Conservation (phyloP, 2,329 filamentous ascomycete genomes). For the Sporothrix globosa region DNA sequence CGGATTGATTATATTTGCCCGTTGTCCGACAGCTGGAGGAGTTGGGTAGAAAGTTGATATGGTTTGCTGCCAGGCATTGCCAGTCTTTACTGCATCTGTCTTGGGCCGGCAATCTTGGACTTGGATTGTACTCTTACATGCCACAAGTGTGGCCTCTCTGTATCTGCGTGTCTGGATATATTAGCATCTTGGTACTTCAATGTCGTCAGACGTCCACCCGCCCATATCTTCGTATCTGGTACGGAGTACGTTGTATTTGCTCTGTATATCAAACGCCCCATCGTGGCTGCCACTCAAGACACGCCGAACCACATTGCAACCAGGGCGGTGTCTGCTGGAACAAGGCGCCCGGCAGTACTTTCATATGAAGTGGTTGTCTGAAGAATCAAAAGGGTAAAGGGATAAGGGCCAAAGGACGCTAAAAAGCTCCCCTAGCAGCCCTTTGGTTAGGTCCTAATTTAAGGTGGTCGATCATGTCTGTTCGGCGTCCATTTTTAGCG, state of each 20-base stretch:
- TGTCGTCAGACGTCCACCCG: too few relatives aligned
- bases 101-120: not conserved
- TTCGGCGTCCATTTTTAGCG: not conserved
- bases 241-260: too few relatives aligned
- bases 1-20: constrained; percentile 3
- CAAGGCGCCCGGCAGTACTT: not conserved
- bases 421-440: not conserved
- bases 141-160: too few relatives aligned
- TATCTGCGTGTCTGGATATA: not conserved
- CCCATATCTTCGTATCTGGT: too few relatives aligned
- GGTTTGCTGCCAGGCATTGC: not conserved
- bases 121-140: not conserved
- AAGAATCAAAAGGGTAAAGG: not conserved
- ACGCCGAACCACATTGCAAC: not conserved
- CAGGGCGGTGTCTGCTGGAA: constrained; percentile 25
- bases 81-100: not conserved
- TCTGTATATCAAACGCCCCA: not conserved
- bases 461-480: constrained; percentile 12
- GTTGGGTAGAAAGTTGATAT: not conserved
- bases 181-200: not conserved
- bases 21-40: not conserved
- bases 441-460: not conserved
- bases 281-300: not conserved
- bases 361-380: not conserved
- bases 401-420: not conserved